These are phyloP conservation scores for Podila epicladia DNA, from an alignment of 192 early-diverging fungal species.

Conservation along the genomic window DNA sequence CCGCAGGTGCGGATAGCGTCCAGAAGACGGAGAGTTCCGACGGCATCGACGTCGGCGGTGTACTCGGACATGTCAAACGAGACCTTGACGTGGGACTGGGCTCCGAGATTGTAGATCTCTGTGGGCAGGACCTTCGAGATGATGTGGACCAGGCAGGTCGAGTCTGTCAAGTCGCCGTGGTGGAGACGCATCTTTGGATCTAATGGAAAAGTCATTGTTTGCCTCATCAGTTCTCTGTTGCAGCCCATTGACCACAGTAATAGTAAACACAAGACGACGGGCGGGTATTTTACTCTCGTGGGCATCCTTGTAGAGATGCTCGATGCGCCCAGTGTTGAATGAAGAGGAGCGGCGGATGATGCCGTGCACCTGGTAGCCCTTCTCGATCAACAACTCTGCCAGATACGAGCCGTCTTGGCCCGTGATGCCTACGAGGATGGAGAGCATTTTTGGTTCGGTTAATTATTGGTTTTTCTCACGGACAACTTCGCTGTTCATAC, in stretches of 20 bases:
- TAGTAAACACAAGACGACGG: not conserved
- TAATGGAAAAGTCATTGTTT: slow-evolving; percentile 4
- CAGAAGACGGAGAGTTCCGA: slow-evolving; percentile 80
- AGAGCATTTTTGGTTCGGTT: not conserved
- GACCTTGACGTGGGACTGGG: slow-evolving; percentile 81
- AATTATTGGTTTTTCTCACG: not conserved
- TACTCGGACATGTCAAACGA: slow-evolving; percentile 83
- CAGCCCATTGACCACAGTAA: not conserved
- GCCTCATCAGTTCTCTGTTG: not conserved
- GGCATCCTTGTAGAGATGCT: slow-evolving; percentile 79
- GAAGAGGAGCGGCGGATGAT: slow-evolving; percentile 85
- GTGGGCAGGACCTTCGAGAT: slow-evolving; percentile 76
- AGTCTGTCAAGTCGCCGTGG: slow-evolving; percentile 84
- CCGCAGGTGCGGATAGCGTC: slow-evolving; percentile 84
- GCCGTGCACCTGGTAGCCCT: slow-evolving; percentile 84
- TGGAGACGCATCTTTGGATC: slow-evolving; percentile 77
- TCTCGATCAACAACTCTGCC: slow-evolving; percentile 74
- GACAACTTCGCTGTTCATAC: not conserved
- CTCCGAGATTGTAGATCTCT: slow-evolving; percentile 82
- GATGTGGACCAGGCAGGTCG: slow-evolving; percentile 80
- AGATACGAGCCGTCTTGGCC: slow-evolving; percentile 87
- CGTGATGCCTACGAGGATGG: slow-evolving; percentile 69
- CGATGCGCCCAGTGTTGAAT: slow-evolving; percentile 87
- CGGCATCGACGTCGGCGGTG: slow-evolving; percentile 81
- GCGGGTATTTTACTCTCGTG: slow-evolving; percentile 61